These are phyloP conservation scores for Plenodomus lindquistii DNA, from an alignment of 2,329 filamentous ascomycete genomes.

Conservation along the genomic window DNA sequence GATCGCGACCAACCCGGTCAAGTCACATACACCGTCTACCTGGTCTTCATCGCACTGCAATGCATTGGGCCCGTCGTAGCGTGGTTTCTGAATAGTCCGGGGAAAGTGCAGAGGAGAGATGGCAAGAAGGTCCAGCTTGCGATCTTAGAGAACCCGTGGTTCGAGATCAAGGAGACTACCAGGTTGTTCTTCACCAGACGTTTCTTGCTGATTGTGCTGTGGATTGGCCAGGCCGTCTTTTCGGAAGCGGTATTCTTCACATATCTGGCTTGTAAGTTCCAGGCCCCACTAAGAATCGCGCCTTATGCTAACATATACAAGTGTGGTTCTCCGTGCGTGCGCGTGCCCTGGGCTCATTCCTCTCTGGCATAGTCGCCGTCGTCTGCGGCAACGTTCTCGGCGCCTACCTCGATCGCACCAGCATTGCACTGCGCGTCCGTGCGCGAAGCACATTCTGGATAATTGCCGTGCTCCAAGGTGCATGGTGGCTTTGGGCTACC, in stretches of 20 bases:
- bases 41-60: slow-evolving; percentile 73
- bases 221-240: slow-evolving; percentile 73
- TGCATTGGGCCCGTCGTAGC: slow-evolving; percentile 67
- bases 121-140: slow-evolving; percentile 63
- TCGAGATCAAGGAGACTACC: slow-evolving; percentile 63
- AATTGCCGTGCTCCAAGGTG: slow-evolving; percentile 64
- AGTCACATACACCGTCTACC: slow-evolving; percentile 70
- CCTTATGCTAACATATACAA: slow-evolving; percentile 6
- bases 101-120: slow-evolving; percentile 66
- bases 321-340: slow-evolving; percentile 73
- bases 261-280: slow-evolving; percentile 55
- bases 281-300: not conserved
- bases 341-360: slow-evolving; percentile 70
- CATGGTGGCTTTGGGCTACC: slow-evolving; percentile 74
- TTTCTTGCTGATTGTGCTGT: slow-evolving; percentile 67
- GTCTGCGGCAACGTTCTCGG: slow-evolving; percentile 69
- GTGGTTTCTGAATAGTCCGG: slow-evolving; percentile 64
- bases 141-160: slow-evolving; percentile 60
- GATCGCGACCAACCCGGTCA: slow-evolving; percentile 62
- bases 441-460: slow-evolving; percentile 59
- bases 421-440: slow-evolving; percentile 58
- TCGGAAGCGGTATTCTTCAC: slow-evolving; percentile 74
- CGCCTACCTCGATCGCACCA: slow-evolving; percentile 64
- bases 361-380: slow-evolving; percentile 70
- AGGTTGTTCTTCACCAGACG: slow-evolving; percentile 63